Evolutionary conservation across 2,329 filamentous ascomycete species (phyloP).

Genomic region (Neopestalotiopsis sp.): DNA sequence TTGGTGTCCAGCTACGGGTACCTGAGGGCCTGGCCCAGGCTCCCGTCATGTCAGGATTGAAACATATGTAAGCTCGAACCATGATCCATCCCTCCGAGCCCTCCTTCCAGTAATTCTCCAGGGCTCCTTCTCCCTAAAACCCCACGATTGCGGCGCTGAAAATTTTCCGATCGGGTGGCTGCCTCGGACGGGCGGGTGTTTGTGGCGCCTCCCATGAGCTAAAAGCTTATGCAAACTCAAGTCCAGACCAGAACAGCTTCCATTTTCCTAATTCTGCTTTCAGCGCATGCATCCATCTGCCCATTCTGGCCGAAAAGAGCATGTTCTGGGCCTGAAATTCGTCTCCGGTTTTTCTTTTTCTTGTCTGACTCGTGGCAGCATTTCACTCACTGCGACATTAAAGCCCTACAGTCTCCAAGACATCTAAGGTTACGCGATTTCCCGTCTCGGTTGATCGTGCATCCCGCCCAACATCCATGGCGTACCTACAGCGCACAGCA

Average conservation of each 20-base stretch:
- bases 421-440: not conserved
- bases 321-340: not conserved
- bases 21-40: not conserved
- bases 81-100: not conserved
- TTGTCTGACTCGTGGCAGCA: no score
- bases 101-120: not conserved
- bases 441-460: not conserved
- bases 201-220: slow-evolving; percentile 1
- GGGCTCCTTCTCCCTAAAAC: not conserved
- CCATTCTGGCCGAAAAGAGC: not conserved
- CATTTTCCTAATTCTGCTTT: not conserved
- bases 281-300: not conserved
- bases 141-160: not conserved
- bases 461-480: not conserved
- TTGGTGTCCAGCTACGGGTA: no score
- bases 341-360: not conserved
- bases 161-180: slow-evolving; percentile 5
- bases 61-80: not conserved
- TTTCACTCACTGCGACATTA: no score
- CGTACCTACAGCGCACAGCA: not conserved
- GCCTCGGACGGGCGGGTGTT: not conserved
- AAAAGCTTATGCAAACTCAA: slow-evolving; percentile 9
- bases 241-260: not conserved
- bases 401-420: no score
- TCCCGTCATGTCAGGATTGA: not conserved